Conservation (phyloP, 75 land plant genomes). For the Pinus tabuliformis region DNA sequence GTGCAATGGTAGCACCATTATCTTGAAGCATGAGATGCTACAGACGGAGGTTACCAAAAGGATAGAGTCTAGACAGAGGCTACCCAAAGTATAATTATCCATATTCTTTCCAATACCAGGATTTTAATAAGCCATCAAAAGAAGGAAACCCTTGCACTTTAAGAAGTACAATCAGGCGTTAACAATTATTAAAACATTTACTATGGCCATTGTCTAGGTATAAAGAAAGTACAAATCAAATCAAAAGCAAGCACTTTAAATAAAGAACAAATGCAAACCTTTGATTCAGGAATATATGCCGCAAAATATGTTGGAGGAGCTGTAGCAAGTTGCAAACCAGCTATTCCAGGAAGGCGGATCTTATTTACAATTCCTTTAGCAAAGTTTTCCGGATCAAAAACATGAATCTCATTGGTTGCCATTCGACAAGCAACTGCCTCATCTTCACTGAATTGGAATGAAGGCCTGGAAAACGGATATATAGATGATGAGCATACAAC, state of each 20-base stretch:
- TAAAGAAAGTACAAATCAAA: neutral
- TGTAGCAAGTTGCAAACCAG: conserved; percentile 70
- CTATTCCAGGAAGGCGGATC: conserved; percentile 82
- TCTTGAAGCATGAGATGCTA: neutral
- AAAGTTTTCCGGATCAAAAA: conserved; percentile 78
- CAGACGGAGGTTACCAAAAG: no score
- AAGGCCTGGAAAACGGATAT: conserved; percentile 59
- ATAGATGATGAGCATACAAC: no score
- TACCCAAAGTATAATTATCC: no score
- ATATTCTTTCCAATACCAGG: no score
- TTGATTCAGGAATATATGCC: conserved; percentile 89
- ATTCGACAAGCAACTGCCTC: conserved; percentile 90
- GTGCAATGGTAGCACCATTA: neutral
- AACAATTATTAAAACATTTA: neutral
- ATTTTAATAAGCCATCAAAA: neutral
- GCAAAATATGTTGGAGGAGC: conserved; percentile 82
- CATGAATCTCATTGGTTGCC: conserved; percentile 92
- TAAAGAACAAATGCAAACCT: conserved; percentile 43
- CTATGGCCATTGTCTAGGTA: neutral
- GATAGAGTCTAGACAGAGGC: neutral
- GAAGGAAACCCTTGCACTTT: neutral
- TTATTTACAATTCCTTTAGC: conserved; percentile 65
- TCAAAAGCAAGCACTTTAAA: neutral
- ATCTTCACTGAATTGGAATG: conserved; percentile 78
- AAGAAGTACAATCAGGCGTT: neutral